Evolutionary conservation across 768 basidiomycete species (phyloP).

Genomic region (Butyriboletus loyo): DNA sequence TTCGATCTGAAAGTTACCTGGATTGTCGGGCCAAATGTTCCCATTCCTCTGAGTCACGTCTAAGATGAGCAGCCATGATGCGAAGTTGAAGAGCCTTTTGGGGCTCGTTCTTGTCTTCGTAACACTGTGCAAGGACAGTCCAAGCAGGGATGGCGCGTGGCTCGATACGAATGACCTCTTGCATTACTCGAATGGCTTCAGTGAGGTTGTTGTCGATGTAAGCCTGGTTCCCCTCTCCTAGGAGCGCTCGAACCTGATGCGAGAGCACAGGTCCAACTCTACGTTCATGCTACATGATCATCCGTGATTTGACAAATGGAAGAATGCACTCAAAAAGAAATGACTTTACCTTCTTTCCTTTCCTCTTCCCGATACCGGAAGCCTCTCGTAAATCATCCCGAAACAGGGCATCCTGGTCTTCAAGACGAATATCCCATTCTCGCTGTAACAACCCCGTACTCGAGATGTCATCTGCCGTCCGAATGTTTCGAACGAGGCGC

Average conservation of each 20-base stretch:
- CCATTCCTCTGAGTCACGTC: constrained; percentile 79
- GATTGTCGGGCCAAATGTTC: constrained; percentile 72
- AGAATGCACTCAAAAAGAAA: not conserved
- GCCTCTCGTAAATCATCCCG: constrained; percentile 63
- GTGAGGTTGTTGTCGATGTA: constrained; percentile 69
- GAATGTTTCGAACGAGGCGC: constrained; percentile 66
- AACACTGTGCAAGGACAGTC: constrained; percentile 48
- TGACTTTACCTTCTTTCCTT: constrained; percentile 42
- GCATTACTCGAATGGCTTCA: constrained; percentile 74
- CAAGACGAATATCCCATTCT: constrained; percentile 17
- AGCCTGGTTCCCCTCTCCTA: constrained; percentile 85
- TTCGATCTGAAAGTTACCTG: constrained; percentile 44
- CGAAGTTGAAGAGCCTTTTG: constrained; percentile 12
- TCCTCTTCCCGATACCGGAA: constrained; percentile 60
- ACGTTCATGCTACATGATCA: not conserved
- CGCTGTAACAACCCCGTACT: constrained; percentile 27
- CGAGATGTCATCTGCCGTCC: constrained; percentile 34
- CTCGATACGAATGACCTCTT: constrained; percentile 91
- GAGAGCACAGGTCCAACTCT: constrained; percentile 6
- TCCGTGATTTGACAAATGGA: not conserved
- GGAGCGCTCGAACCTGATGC: constrained; percentile 20
- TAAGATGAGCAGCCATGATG: constrained; percentile 60
- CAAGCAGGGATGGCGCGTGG: constrained; percentile 80
- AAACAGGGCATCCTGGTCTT: constrained; percentile 66
- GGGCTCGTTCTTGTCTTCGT: constrained; percentile 7